Evolutionary conservation across 129 eudicot genomes (phyloP).

Genomic region (Flaveria brownii): DNA sequence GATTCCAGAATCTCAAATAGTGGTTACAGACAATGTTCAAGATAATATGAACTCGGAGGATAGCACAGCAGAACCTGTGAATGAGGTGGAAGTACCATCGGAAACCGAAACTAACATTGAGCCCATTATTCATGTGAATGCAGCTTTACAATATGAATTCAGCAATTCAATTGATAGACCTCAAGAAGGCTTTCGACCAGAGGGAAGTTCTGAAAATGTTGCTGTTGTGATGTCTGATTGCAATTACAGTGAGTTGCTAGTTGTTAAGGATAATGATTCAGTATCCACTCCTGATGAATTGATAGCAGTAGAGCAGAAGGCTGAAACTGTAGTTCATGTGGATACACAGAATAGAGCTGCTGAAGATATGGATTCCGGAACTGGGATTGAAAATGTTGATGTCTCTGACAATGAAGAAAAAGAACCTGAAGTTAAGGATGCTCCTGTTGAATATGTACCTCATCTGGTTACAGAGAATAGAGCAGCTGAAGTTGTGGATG

Average conservation of each 20-base stretch:
- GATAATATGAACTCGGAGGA: slow-evolving; percentile 23
- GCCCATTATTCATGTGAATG: slow-evolving; percentile 21
- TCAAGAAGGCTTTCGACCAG: slow-evolving; percentile 24
- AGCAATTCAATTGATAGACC: slow-evolving; percentile 31
- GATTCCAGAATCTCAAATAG: slow-evolving; percentile 26
- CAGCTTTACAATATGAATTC: slow-evolving; percentile 29
- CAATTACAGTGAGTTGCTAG: slow-evolving; percentile 26
- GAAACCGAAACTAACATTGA: slow-evolving; percentile 25
- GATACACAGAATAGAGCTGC: slow-evolving; percentile 19
- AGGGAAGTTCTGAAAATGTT: slow-evolving; percentile 25
- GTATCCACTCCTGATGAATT: slow-evolving; percentile 29
- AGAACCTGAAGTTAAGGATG: slow-evolving; percentile 32
- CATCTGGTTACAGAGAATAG: slow-evolving; percentile 27
- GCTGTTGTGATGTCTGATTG: slow-evolving; percentile 26
- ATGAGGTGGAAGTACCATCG: slow-evolving; percentile 20
- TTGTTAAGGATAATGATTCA: slow-evolving; percentile 28
- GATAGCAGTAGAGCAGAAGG: slow-evolving; percentile 32
- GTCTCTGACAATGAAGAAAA: slow-evolving; percentile 27
- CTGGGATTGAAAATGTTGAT: slow-evolving; percentile 28
- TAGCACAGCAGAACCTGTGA: slow-evolving; percentile 27
- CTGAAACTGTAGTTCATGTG: slow-evolving; percentile 26
- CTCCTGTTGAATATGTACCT: slow-evolving; percentile 15
- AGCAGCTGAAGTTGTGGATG: slow-evolving; percentile 3
- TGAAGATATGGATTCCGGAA: slow-evolving; percentile 13
- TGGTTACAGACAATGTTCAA: slow-evolving; percentile 30